Evolutionary conservation across 2,329 filamentous ascomycete species (phyloP).

Genomic region (Fonsecaea monophora): DNA sequence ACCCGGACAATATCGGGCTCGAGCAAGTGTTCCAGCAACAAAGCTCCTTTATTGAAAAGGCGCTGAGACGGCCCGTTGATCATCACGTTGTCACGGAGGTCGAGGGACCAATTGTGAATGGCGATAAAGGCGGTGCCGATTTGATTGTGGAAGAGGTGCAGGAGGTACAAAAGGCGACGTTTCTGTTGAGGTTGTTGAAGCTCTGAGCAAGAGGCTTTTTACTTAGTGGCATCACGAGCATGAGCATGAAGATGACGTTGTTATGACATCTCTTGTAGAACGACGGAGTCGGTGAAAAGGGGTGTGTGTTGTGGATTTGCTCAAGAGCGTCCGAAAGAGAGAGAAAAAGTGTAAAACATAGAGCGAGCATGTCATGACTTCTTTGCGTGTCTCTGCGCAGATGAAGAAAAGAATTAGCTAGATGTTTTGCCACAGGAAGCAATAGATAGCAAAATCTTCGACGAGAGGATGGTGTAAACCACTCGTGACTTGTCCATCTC

Average conservation of each 20-base stretch:
- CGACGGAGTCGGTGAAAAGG: constrained; percentile 5
- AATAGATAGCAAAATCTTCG: not conserved
- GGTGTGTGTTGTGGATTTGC: constrained; percentile 8
- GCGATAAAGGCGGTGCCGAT: constrained; percentile 60
- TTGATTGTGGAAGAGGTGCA: constrained; percentile 80
- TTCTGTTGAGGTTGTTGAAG: constrained; percentile 77
- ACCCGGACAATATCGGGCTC: constrained; percentile 78
- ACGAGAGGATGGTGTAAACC: not conserved
- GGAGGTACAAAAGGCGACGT: constrained; percentile 81
- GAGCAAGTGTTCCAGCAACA: constrained; percentile 73
- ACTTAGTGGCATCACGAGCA: not conserved
- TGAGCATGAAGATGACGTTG: constrained; percentile 8
- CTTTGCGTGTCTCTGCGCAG: constrained; percentile 59
- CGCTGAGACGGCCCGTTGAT: constrained; percentile 76
- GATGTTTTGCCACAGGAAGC: constrained; percentile 3
- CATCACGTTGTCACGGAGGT: constrained; percentile 68
- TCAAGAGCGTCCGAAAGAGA: constrained; percentile 2
- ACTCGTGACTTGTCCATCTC: too few species aligned
- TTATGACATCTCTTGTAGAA: constrained; percentile 1
- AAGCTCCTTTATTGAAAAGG: constrained; percentile 73
- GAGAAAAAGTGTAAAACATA: constrained; percentile 7
- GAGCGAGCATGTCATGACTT: constrained; percentile 47
- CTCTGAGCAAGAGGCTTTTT: constrained; percentile 55
- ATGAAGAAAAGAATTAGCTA: constrained; percentile 21
- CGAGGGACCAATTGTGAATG: constrained; percentile 54